phyloP scores from a whole-genome alignment of 2,329 filamentous ascomycete genomes.

The Metarhizium anisopliae region DNA sequence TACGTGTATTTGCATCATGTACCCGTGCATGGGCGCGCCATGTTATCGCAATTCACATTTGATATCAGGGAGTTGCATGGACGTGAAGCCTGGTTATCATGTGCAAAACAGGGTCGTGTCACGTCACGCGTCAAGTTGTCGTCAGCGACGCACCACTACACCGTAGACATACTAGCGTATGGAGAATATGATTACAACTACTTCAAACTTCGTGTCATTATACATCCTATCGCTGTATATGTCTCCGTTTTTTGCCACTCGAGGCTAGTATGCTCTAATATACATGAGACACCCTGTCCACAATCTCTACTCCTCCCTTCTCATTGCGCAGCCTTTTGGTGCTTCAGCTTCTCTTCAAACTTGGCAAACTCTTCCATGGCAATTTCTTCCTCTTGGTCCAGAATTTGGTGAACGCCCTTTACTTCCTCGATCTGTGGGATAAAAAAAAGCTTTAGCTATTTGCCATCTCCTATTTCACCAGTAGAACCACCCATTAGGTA shows the following conservation, averaged over 20 bases:
- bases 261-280: background rate
- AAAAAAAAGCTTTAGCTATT: background rate
- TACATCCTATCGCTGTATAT: background rate
- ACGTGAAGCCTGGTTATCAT: background rate
- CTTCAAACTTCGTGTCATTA: background rate
- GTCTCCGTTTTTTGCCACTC: background rate
- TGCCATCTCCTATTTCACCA: background rate
- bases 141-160: background rate
- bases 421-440: constrained; percentile 78
- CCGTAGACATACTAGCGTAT: no score
- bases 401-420: constrained; percentile 79
- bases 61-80: background rate
- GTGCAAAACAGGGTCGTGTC: background rate
- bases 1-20: background rate
- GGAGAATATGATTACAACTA: no score
- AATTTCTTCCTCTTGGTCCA: constrained; percentile 88
- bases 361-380: constrained; percentile 81
- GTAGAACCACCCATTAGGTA: background rate
- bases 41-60: background rate
- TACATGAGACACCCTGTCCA: background rate
- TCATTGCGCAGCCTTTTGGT: constrained; percentile 34
- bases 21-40: background rate
- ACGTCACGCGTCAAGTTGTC: background rate
- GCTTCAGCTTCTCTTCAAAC: constrained; percentile 75
- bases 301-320: background rate